Conservation (phyloP, 192 early-diverging fungal genomes). For the Spizellomyces sp. region DNA sequence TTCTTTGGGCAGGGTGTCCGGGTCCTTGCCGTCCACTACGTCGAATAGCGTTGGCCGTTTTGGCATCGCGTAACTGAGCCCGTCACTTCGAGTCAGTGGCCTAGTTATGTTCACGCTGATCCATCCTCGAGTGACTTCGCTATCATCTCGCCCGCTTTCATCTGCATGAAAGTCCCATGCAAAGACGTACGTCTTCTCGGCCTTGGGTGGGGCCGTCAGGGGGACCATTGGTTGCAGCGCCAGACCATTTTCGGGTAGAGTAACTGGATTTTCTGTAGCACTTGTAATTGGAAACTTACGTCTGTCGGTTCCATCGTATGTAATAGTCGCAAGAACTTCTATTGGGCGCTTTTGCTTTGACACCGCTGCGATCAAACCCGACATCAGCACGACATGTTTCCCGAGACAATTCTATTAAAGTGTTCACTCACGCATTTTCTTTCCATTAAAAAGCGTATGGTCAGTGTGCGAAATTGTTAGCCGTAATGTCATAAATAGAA, state of each 20-base stretch:
- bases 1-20: conserved; percentile 5
- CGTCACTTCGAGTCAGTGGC: not conserved
- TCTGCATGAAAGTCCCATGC: conserved; percentile 12
- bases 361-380: not conserved
- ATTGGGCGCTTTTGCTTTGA: not conserved
- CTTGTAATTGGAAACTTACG: not conserved
- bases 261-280: not conserved
- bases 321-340: conserved; percentile 3
- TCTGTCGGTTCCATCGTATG: not conserved
- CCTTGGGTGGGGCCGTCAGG: not conserved
- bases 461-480: no score
- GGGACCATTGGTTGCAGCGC: not conserved
- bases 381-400: no score
- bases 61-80: not conserved
- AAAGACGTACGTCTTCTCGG: not conserved
- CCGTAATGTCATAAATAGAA: no score
- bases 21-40: not conserved
- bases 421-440: no score
- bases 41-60: not conserved
- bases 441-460: no score
- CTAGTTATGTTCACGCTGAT: conserved; percentile 7
- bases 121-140: conserved; percentile 6
- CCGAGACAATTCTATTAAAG: no score
- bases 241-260: conserved; percentile 3
- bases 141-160: conserved; percentile 8